Evolutionary conservation across 768 basidiomycete genomes (phyloP), one percentile per base, ranked within the genome.

Genomic region (Suillus variegatus): DNA sequence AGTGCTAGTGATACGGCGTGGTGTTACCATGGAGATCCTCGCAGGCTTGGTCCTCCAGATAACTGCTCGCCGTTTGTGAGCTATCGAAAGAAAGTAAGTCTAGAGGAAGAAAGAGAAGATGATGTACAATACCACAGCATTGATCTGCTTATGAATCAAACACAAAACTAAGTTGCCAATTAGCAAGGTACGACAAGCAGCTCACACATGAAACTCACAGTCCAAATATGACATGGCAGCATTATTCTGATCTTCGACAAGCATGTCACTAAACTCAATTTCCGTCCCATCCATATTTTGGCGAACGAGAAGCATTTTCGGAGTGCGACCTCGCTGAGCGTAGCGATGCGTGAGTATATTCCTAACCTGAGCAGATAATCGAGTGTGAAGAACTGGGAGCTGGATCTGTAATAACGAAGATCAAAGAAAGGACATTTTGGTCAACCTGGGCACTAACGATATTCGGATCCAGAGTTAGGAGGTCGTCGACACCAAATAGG

Each of bases 161-260:
- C 76, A 77, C 38, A 77, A 74, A 62, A 72, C 76, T 77, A 62
- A 28, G 40, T 54, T 28, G 46, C 51, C 20, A 55, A 36, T 56
- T 32, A 22, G 25, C 55, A 12, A 60, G 22, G 41, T 38, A 44
- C 22, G 18, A 49, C n/a, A 57, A 9, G 16, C 32, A 36, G 40
- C 41, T 32, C 41, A 56, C 60, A 56, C 56, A 63, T 46, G 25
- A 52, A 55, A 82, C 89, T 68, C 71, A 97, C 95, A 95, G 74
- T 97, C 94, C 6, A 89, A 77, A 78, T 97, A 97, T 1, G 93
- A 90, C 88, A 96, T 85, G 0, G 90, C 91, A n/a, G 93, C 95
- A 71, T 97, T 97, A 73, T 99, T 99, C 75, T 91, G 87, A 77
- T 99, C 97, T 80, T 99, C 97, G 32, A 97, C 88, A 14, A 99